A percentile compares a stretch with the other conserved stretches of the same genome.
Evolutionary conservation across 805 yeast genomes (phyloP).

Genomic region (Wickerhamiella parazyma): DNA sequence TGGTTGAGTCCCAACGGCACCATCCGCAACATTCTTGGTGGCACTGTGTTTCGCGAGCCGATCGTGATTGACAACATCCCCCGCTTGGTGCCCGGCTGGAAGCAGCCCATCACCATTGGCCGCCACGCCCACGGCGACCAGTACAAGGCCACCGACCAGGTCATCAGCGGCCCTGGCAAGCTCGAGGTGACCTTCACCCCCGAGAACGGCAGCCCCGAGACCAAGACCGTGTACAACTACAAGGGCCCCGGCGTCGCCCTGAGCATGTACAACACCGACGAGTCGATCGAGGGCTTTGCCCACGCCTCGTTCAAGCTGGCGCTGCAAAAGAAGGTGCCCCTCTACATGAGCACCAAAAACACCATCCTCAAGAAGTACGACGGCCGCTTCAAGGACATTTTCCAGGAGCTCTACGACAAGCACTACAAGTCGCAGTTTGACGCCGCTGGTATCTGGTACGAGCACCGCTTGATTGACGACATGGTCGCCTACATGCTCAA

Average conservation of each 20-base stretch:
- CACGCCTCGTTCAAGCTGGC: conserved; percentile 84
- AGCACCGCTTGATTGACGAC: conserved; percentile 91
- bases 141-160: conserved; percentile 81
- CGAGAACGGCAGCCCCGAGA: conserved; percentile 40
- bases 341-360: conserved; percentile 85
- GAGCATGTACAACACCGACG: conserved; percentile 93
- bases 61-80: conserved; percentile 84
- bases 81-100: conserved; percentile 82
- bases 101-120: conserved; percentile 89
- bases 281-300: conserved; percentile 85
- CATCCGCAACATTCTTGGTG: conserved; percentile 87
- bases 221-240: conserved; percentile 53
- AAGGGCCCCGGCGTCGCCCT: conserved; percentile 67
- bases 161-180: conserved; percentile 67
- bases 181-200: conserved; percentile 69
- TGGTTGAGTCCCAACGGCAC: conserved; percentile 98
- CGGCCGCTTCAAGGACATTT: conserved; percentile 89
- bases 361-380: conserved; percentile 89
- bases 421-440: conserved; percentile 64
- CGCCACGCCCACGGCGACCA: conserved; percentile 98
- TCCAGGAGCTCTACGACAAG: conserved; percentile 62
- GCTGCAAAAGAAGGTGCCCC: conserved; percentile 56
- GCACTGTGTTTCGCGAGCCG: conserved; percentile 95
- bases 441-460: conserved; percentile 79
- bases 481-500: conserved; percentile 99